A percentile compares a stretch with the other conserved stretches of the same genome.
These are phyloP conservation scores for Phylloporus sp. DNA, from an alignment of 768 basidiomycete species.

Conservation along the genomic window DNA sequence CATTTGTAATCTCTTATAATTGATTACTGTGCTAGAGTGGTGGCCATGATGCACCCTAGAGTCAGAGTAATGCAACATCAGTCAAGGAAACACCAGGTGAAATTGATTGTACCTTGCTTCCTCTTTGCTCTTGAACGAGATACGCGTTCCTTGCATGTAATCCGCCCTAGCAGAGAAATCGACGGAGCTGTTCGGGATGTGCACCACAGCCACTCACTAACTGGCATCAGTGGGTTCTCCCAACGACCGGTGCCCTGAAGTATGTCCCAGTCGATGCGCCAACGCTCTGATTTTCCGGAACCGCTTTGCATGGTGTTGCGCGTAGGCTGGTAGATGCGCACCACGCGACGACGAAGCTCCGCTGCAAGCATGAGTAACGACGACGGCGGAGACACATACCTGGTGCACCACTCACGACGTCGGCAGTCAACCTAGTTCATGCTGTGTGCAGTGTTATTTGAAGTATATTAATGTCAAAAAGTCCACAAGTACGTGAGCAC, in stretches of 20 bases:
- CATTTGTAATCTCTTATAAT: too few species aligned
- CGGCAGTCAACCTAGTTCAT: slow-evolving; percentile 76
- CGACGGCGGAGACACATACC: slow-evolving; percentile 39
- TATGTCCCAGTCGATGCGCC: slow-evolving; percentile 93
- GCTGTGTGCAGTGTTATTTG: too few species aligned
- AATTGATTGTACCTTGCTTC: slow-evolving; percentile 77
- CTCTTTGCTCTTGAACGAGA: slow-evolving; percentile 81
- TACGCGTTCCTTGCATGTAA: slow-evolving; percentile 88
- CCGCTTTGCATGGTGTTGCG: slow-evolving; percentile 96
- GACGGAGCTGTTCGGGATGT: background rate
- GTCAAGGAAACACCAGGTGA: background rate
- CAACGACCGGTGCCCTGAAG: slow-evolving; percentile 87
- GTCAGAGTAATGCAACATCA: background rate
- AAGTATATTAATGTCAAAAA: too few species aligned
- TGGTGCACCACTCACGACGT: slow-evolving; percentile 83
- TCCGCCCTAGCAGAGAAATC: slow-evolving; percentile 59
- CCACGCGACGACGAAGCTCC: slow-evolving; percentile 80
- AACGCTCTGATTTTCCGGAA: slow-evolving; percentile 75
- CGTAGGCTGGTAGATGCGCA: slow-evolving; percentile 90
- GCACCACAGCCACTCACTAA: slow-evolving; percentile 56
- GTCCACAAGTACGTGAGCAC: too few species aligned
- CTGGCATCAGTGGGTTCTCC: slow-evolving; percentile 98
- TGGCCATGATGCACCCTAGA: too few species aligned
- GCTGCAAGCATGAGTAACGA: slow-evolving; percentile 35
- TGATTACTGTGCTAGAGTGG: too few species aligned